phyloP scores from a whole-genome alignment of 305 asterid species.

The Rubia tinctorum region DNA sequence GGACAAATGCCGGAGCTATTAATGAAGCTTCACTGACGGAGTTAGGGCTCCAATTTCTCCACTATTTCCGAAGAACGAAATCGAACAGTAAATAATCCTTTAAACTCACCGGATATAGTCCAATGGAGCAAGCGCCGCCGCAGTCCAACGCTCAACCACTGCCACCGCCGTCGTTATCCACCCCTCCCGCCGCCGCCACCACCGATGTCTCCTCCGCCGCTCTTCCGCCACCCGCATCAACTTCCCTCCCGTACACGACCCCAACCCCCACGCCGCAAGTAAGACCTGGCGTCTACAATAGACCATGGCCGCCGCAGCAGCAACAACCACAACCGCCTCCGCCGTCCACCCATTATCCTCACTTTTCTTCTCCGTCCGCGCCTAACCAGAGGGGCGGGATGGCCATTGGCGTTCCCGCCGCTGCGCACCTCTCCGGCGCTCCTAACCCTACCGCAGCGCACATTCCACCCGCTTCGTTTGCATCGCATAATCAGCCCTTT shows the following conservation, averaged over 20 bases:
- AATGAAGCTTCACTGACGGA: not conserved
- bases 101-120: not conserved
- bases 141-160: slow-evolving; percentile 4
- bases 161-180: not conserved
- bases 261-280: slow-evolving; percentile 37
- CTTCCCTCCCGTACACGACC: slow-evolving; percentile 25
- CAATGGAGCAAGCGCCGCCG: slow-evolving; percentile 15
- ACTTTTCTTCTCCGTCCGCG: slow-evolving; percentile 51
- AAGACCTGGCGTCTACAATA: slow-evolving; percentile 47
- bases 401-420: slow-evolving; percentile 88
- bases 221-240: slow-evolving; percentile 24
- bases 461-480: slow-evolving; percentile 45
- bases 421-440: slow-evolving; percentile 59
- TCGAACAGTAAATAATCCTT: not conserved
- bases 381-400: slow-evolving; percentile 57
- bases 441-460: slow-evolving; percentile 25
- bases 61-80: not conserved
- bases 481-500: slow-evolving; percentile 59
- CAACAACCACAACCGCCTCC: slow-evolving; percentile 4
- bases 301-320: slow-evolving; percentile 60
- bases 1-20: too few species aligned
- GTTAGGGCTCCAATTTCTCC: not conserved
- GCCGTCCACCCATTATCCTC: slow-evolving; percentile 37
- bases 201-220: slow-evolving; percentile 18
- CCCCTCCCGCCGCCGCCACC: slow-evolving; percentile 18